phyloP scores from a whole-genome alignment of 176 grass and related monocot species.

The Hordeum marinum region DNA sequence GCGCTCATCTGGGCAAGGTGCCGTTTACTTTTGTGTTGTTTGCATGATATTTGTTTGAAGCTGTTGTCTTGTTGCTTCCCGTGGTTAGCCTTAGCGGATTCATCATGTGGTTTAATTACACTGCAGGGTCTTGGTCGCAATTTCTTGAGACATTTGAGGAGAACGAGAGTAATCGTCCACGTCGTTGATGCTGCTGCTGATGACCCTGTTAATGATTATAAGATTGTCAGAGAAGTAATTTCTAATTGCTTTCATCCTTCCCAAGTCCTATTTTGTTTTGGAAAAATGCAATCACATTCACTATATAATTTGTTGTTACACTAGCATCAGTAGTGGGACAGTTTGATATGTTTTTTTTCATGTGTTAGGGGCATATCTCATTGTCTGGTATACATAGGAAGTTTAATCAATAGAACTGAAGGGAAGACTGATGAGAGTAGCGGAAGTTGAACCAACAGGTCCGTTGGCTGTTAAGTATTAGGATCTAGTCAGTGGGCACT shows the following conservation, averaged over 20 bases:
- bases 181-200: slow-evolving; percentile 87
- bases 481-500: neutral
- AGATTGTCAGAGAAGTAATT: slow-evolving; percentile 89
- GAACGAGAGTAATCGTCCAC: slow-evolving; percentile 87
- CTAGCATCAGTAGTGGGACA: neutral
- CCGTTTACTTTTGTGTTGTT: neutral
- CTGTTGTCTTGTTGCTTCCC: neutral
- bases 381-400: neutral
- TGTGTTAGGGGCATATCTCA: neutral
- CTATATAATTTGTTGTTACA: neutral
- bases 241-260: slow-evolving; percentile 24
- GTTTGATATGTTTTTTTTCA: neutral
- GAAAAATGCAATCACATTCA: neutral
- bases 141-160: slow-evolving; percentile 95
- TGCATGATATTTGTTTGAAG: neutral
- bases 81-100: neutral
- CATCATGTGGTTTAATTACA: slow-evolving; percentile 21
- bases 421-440: neutral
- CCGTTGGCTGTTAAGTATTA: neutral
- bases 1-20: slow-evolving; percentile 95
- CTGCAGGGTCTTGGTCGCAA: slow-evolving; percentile 91
- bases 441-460: neutral
- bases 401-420: neutral
- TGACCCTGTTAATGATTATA: slow-evolving; percentile 84
- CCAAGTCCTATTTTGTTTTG: neutral